Conservation (phyloP, 148 eudicot species). For the Vaccinium darrowii region DNA sequence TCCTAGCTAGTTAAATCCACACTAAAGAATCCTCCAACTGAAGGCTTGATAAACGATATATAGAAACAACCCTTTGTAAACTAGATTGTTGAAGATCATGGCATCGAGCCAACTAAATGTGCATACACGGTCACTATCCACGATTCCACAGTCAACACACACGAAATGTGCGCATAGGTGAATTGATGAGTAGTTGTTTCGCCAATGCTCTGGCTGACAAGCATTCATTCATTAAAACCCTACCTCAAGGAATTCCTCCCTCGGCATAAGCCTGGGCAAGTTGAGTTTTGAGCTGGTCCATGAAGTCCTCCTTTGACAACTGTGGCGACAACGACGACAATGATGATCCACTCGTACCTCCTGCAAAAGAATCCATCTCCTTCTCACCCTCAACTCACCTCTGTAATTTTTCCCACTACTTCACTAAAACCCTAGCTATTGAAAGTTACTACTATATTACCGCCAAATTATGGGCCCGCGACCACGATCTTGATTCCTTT, state of each 20-base stretch:
- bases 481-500: not conserved
- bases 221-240: not conserved
- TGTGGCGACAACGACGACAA: conserved; percentile 26
- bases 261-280: conserved; percentile 81
- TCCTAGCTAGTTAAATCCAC: not conserved
- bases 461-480: not conserved
- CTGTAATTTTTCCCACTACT: not conserved
- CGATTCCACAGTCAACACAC: not conserved
- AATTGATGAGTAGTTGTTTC: not conserved
- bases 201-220: not conserved
- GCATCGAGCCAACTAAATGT: not conserved
- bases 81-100: not conserved
- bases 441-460: not conserved
- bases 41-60: not conserved
- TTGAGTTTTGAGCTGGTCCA: conserved; percentile 60
- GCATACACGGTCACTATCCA: not conserved
- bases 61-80: not conserved
- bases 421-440: not conserved
- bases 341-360: conserved; percentile 28
- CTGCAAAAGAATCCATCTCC: conserved; percentile 46
- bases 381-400: not conserved
- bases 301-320: conserved; percentile 38
- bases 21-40: not conserved
- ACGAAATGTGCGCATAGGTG: not conserved
- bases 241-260: conserved; percentile 78